phyloP scores from a whole-genome alignment of 331 rosid genomes.

The Quercus tomentella region DNA sequence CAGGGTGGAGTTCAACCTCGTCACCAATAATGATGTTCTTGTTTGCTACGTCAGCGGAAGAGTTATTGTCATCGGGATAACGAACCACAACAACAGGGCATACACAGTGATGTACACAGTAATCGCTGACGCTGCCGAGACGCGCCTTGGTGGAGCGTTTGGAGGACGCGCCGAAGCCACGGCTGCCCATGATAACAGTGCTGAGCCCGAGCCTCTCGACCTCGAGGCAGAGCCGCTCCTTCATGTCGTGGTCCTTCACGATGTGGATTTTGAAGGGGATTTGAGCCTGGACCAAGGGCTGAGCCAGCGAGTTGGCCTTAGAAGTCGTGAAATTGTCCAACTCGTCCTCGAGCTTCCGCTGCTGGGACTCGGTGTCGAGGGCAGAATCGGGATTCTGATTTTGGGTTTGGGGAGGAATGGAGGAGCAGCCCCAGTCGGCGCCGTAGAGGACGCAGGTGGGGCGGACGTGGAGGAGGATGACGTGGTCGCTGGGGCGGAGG shows the following conservation, averaged over 20 bases:
- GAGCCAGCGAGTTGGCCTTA: conserved; percentile 60
- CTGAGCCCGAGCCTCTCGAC: conserved; percentile 87
- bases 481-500: conserved; percentile 79
- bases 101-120: conserved; percentile 87
- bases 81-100: conserved; percentile 90
- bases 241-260: conserved; percentile 93
- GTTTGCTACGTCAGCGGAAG: neutral
- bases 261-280: conserved; percentile 79
- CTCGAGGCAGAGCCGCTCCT: conserved; percentile 87
- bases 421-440: conserved; percentile 86
- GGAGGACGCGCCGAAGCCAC: conserved; percentile 67
- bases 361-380: conserved; percentile 36
- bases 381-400: neutral
- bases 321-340: conserved; percentile 66
- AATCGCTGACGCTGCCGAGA: conserved; percentile 86
- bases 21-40: conserved; percentile 17
- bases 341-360: conserved; percentile 60
- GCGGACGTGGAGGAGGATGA: conserved; percentile 84
- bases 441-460: conserved; percentile 86
- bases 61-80: conserved; percentile 52
- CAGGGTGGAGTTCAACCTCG: conserved; percentile 61
- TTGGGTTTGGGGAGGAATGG: neutral
- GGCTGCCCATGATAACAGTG: conserved; percentile 91
- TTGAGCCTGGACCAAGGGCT: conserved; percentile 64
- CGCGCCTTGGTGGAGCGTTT: conserved; percentile 44